Evolutionary conservation across 352 stramenopile genomes (phyloP), one percentile per base, ranked within the genome.

Genomic region (Phytophthora constricta): DNA sequence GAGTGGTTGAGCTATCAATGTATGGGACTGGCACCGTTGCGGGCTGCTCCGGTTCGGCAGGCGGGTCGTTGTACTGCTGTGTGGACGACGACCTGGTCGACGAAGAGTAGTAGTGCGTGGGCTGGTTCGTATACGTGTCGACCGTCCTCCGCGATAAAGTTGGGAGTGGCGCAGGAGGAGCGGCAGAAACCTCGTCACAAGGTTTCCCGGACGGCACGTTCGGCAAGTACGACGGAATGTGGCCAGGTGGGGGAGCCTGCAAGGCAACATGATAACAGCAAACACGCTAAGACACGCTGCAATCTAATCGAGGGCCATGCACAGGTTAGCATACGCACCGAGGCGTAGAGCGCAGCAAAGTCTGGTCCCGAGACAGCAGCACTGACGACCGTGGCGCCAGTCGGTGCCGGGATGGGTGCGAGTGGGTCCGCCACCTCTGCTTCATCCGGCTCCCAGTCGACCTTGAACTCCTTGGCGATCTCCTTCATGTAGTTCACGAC

Each of bases 401-500:
- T 91, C 1, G 96, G 95, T 28, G 94, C 91, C 27, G 87, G 84
- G 73, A 98, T 98, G 10, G 94, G 90, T 31, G 86, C 87, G 5
- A 96, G 68, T 17, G 86, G 86, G 58, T 97, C 86, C 5, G 79
- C 65, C 62, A 97, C 88, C 53, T 79, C 73, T 0, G 72, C 58
- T 65, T 97, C 85, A 16, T 92, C 79, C 4, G 92, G 92, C 27
- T 96, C 92, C 93, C 96, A 99, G 46, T 96, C 74, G n/a, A 99
- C 91, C 13, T 97, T 90, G 70, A 97, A 97, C 66, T 98, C 89
- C 59, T 98, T 97, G 7, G 93, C 93, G 71, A 98, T 98, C 65
- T 96, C 92, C 47, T 98, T 97, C 80, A 99, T 91, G 82, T 98
- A 98, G 22, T 96, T 98, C 26, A 98, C 89, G 19, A 98, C 96